These are phyloP conservation scores for Clavariopsis aquatica DNA, from an alignment of 495 filamentous ascomycete species.

Conservation along the genomic window DNA sequence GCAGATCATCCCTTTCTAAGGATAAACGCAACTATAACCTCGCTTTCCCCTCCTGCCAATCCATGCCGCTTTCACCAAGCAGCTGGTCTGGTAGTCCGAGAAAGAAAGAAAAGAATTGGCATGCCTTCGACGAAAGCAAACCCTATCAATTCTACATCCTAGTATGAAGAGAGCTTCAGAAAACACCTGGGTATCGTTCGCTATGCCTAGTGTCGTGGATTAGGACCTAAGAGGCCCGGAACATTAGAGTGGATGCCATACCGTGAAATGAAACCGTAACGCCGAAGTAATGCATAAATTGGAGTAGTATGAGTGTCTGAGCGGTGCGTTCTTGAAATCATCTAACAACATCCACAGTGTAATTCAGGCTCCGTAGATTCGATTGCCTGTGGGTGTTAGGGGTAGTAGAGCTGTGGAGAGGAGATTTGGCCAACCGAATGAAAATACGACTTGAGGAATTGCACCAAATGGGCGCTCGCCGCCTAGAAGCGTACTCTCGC, in stretches of 20 bases:
- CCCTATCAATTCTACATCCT: not conserved
- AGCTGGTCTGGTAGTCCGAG: not conserved
- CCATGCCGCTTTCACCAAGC: not conserved
- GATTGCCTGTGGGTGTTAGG: not conserved
- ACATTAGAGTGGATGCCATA: slow-evolving; percentile 9
- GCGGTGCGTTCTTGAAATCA: not conserved
- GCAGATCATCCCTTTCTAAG: not conserved
- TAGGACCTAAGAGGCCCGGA: not conserved
- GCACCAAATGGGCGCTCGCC: not conserved
- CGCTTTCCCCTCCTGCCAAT: not conserved
- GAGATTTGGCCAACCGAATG: not conserved
- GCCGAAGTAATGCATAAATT: not conserved
- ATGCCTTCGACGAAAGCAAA: not conserved
- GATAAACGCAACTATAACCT: not conserved
- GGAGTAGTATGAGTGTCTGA: not conserved
- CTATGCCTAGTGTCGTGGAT: slow-evolving; percentile 3
- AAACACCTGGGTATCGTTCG: slow-evolving; percentile 5
- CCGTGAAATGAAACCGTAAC: slow-evolving; percentile 7
- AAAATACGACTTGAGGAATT: not conserved
- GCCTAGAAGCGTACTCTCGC: not conserved
- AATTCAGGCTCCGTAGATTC: not conserved
- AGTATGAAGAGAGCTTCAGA: not conserved
- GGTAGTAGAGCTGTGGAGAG: not conserved
- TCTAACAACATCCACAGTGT: not conserved
- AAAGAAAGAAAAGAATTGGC: no score